Percentiles rank a stretch among this genome's conserved stretches.
phyloP scores from a whole-genome alignment of 2,329 filamentous ascomycete genomes.

The Triangularia setosa region DNA sequence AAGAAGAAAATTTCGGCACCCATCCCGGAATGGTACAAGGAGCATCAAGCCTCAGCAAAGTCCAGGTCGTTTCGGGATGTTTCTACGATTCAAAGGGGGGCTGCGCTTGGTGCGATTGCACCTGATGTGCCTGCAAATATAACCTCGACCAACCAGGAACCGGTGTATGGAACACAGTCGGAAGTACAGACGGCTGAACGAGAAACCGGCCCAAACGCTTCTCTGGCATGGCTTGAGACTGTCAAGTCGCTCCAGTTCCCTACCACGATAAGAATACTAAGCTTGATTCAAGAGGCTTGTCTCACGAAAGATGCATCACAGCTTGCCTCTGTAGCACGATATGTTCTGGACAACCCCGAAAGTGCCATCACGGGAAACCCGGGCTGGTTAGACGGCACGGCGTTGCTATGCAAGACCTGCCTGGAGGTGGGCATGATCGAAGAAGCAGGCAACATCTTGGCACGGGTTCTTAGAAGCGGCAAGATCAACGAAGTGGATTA shows the following conservation, averaged over 20 bases:
- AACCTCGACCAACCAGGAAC: background rate
- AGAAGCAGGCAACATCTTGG: slow-evolving; percentile 33
- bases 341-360: slow-evolving; percentile 13
- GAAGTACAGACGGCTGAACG: background rate
- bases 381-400: slow-evolving; percentile 25
- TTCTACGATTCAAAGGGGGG: background rate
- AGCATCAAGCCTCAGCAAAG: background rate
- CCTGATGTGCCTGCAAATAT: background rate
- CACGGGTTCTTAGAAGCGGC: slow-evolving; percentile 25
- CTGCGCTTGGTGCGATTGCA: background rate
- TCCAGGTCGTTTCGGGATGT: background rate
- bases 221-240: background rate
- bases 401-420: slow-evolving; percentile 33
- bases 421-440: slow-evolving; percentile 30
- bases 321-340: slow-evolving; percentile 9
- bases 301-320: slow-evolving; percentile 2
- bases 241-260: background rate
- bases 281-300: slow-evolving; percentile 19
- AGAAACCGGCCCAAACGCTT: background rate
- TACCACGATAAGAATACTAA: slow-evolving; percentile 13
- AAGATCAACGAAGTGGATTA: slow-evolving; percentile 33
- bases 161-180: background rate
- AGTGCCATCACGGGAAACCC: slow-evolving; percentile 9
- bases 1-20: background rate
- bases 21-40: background rate